Base-by-base conservation (phyloP, 129 eudicot species). In the Tanacetum coccineum region DNA sequence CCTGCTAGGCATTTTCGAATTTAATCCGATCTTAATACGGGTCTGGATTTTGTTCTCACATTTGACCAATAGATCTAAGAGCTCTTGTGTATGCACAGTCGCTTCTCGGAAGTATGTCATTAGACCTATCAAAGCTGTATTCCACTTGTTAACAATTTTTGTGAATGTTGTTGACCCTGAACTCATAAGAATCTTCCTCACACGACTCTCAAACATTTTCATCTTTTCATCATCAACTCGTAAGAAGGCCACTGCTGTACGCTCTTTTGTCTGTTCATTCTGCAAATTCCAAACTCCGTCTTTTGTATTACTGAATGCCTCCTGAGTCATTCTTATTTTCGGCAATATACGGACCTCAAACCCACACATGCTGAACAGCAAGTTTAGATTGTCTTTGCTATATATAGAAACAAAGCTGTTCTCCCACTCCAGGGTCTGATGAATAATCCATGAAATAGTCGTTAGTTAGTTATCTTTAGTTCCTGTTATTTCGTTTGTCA, bases 31-130 rank as follows among this genome's bases (percentile, higher is more conserved):
- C 80, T 92, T 92, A 59, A 88, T 88, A 85, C 98, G 98, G 42
- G 98, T 92, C 81, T 92, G 96, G 42, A 92, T 88, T 78, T 92
- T 92, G 70, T 92, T 92, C 57, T 92, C 98, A 83, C 98, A 88
- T 67, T 92, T 92, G 52, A 92, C 98, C 71, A 92, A 81, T 56
- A 92, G 72, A 72, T 88, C 98, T 58, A 92, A 70, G 51, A 92
- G 80, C 73, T 92, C 98, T 62, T 92, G 98, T 0, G 96, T 88
- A 76, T 92, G 96, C 36, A 92, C 98, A 3, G 96, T 92, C 66
- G 98, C 98, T 80, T 92, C 98, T 64, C 98, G 96, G 75, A 92
- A 88, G 72, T 92, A 92, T 3, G 98, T 92, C 98, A 92, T 92
- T n/a, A 92, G 77, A 86, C 94, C 96, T 61, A 92, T 92, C 4